These are phyloP conservation scores for Meyerozyma smithsonii DNA, from an alignment of 1,139 yeast genomes.

Conservation along the genomic window DNA sequence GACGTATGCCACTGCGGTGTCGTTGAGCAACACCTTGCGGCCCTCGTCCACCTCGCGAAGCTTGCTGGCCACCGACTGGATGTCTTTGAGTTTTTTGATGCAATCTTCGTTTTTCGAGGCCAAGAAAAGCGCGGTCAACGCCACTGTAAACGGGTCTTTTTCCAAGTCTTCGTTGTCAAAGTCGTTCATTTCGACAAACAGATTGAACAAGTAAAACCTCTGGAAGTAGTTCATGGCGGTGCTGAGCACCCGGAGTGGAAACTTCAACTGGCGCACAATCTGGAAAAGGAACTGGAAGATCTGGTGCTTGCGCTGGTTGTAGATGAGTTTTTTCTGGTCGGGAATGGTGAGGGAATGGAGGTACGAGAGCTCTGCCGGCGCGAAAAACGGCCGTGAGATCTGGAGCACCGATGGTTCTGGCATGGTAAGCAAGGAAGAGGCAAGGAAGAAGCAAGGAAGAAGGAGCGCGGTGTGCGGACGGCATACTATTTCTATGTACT, in stretches of 20 bases:
- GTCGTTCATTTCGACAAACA: conserved; percentile 36
- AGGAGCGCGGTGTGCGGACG: not conserved
- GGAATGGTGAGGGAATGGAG: conserved; percentile 51
- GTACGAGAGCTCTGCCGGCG: conserved; percentile 50
- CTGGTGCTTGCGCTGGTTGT: conserved; percentile 49
- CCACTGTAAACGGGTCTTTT: conserved; percentile 50
- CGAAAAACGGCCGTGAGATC: conserved; percentile 62
- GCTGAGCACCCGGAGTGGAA: conserved; percentile 64
- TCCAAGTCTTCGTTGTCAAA: conserved; percentile 22
- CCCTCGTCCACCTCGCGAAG: conserved; percentile 27
- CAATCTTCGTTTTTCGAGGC: conserved; percentile 88
- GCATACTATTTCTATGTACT: not conserved
- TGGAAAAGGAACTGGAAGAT: conserved; percentile 52
- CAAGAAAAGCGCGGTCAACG: conserved; percentile 69
- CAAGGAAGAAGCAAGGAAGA: not conserved
- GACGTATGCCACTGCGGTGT: conserved; percentile 18
- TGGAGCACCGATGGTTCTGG: conserved; percentile 23
- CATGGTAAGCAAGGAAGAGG: not conserved
- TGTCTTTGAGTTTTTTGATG: conserved; percentile 69
- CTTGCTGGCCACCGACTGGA: conserved; percentile 42
- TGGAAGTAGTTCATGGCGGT: conserved; percentile 71
- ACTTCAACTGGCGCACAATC: conserved; percentile 48
- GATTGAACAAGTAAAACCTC: conserved; percentile 61
- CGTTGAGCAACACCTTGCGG: conserved; percentile 4
- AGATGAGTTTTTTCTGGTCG: conserved; percentile 42